Conservation (phyloP, 495 filamentous ascomycete species). For the Tuber umbilicatum region DNA sequence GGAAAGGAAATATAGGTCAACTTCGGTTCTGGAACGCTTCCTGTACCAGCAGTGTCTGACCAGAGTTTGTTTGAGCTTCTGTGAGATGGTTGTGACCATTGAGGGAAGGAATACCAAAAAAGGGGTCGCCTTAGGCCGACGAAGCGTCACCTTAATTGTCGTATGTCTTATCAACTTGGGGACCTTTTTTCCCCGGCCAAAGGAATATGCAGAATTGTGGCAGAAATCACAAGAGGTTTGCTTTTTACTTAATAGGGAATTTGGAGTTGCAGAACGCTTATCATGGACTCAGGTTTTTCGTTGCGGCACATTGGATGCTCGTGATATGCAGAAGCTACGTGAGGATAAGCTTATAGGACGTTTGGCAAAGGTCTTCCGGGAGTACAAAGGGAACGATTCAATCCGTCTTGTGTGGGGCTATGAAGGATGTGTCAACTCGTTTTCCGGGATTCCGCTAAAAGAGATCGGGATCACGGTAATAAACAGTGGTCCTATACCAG, state of each 20-base stretch:
- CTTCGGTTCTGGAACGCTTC: conserved; percentile 7
- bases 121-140: background rate
- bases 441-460: conserved; percentile 9
- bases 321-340: background rate
- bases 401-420: background rate
- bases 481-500: background rate
- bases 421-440: background rate
- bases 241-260: too few relatives aligned
- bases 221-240: conserved; percentile 18
- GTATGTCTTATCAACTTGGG: conserved; percentile 18
- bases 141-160: conserved; percentile 12
- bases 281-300: background rate
- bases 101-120: conserved; percentile 4
- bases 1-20: background rate
- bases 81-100: conserved; percentile 4
- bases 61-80: conserved; percentile 8
- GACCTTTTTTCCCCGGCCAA: background rate
- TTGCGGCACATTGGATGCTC: background rate
- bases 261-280: background rate
- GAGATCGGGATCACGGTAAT: background rate
- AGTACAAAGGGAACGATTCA: background rate
- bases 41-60: background rate
- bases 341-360: background rate
- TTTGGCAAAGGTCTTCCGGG: background rate
- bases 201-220: conserved; percentile 7